Evolutionary conservation across 2,329 filamentous ascomycete species (phyloP), one percentile per base, ranked within the genome.

Genomic region (Ceratocystiopsis minuta): DNA sequence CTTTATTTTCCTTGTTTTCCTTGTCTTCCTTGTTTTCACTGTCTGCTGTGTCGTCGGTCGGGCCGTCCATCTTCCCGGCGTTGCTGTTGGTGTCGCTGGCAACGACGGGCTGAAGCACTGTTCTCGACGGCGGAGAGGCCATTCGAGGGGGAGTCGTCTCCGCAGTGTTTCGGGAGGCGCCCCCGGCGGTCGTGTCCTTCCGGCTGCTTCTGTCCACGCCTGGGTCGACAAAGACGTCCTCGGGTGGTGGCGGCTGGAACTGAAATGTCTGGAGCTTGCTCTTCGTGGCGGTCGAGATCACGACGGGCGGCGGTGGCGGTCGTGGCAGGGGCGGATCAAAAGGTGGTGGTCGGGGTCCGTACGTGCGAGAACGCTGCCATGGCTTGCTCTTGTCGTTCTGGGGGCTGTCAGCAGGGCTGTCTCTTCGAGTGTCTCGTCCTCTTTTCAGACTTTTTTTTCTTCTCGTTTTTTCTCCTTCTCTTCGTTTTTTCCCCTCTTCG

Each of bases 261-360:
- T 71, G 70, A 52, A 72, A 72, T 31, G 60, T 58, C 45, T 67
- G 69, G 31, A 79, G 62, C 51, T 78, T 79, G 47, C 61, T 70
- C 52, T 72, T 78, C 12, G 75, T 75, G 10, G 62, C 62, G 31
- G 70, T 64, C 34, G 75, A 78, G 13, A 75, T 62, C 16, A 67
- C 65, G 31, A 64, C 60, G 7, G 67, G 60, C 34, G 57, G 60
- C 12, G 53, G 55, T 34, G 64, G 43, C 5, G 45, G 46, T 6
- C 34, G 43, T 16, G 45, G 47, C 55, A 36, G 59, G 35, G 56
- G 60, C 12, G 36, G 33, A 33, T 33, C 15, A 28, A 39, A 11
- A 51, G 55, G 34, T 63, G 37, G 32, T 52, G 57, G 34, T 56
- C 55, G 43, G 59, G 54, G 37, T 52, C 56, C 57, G 37, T 59